These are phyloP conservation scores for Fusarium metavorans DNA, from an alignment of 2,329 filamentous ascomycete species.

Conservation along the genomic window DNA sequence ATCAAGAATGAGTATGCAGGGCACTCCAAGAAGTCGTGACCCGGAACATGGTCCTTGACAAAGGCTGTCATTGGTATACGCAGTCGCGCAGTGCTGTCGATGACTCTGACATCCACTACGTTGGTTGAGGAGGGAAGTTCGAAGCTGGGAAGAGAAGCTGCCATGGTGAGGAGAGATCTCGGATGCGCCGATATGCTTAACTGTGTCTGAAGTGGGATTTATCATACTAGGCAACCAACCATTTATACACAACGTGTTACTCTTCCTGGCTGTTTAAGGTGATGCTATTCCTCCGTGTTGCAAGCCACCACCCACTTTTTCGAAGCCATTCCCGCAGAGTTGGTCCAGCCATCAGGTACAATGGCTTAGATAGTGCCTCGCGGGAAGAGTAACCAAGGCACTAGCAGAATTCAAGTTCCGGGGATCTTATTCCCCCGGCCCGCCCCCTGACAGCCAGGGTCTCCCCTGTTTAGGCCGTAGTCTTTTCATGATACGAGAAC, in stretches of 20 bases:
- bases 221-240: not conserved
- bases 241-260: not conserved
- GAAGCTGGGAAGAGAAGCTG: not conserved
- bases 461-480: not conserved
- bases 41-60: not conserved
- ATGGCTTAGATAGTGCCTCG: not conserved
- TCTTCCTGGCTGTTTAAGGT: not conserved
- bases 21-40: not conserved
- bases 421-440: not conserved
- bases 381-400: rapidly evolving
- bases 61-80: not conserved
- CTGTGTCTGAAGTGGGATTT: not conserved
- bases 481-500: not conserved
- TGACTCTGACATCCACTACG: constrained; percentile 1
- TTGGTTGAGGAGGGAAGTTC: not conserved
- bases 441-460: not conserved
- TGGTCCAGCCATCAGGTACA: not conserved
- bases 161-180: not conserved
- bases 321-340: not conserved
- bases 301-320: not conserved
- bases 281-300: not conserved
- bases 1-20: constrained; percentile 19
- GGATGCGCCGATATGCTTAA: not conserved
- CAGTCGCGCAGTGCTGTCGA: not conserved
- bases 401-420: not conserved